Percentiles rank a stretch among this genome's conserved stretches.
phyloP scores from a whole-genome alignment of 2,329 filamentous ascomycete species.

The Aspergillus fructus region DNA sequence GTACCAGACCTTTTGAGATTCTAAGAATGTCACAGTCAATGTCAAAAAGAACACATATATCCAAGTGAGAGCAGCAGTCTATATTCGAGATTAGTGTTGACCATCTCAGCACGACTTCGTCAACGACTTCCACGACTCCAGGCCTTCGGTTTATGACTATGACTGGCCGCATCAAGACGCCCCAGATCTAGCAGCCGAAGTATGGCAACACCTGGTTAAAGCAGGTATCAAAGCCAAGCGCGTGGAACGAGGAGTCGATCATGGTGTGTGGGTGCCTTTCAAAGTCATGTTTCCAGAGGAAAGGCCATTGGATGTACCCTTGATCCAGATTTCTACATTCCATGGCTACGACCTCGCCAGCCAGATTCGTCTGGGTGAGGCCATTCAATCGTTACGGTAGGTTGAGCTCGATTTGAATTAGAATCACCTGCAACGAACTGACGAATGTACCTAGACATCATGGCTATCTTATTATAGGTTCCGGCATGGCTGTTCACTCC shows the following conservation, averaged over 20 bases:
- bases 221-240: neutral
- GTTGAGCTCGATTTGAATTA: neutral
- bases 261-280: neutral
- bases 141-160: neutral
- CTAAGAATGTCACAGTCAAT: no score
- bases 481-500: neutral
- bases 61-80: no score
- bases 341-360: neutral
- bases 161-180: neutral
- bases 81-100: accelerated
- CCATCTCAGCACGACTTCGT: neutral
- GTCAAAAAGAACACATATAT: no score
- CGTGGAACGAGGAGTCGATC: neutral
- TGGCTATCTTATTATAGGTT: neutral
- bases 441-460: neutral
- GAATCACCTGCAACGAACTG: neutral
- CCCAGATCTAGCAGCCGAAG: neutral
- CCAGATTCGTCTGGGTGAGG: neutral
- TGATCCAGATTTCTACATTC: neutral
- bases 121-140: slow-evolving; percentile 1
- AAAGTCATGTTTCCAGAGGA: neutral
- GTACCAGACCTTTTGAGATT: no score
- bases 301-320: neutral
- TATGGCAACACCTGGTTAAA: neutral
- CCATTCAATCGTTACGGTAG: neutral